phyloP scores from a whole-genome alignment of 2,329 filamentous ascomycete species.

The Apiospora malaysiana region DNA sequence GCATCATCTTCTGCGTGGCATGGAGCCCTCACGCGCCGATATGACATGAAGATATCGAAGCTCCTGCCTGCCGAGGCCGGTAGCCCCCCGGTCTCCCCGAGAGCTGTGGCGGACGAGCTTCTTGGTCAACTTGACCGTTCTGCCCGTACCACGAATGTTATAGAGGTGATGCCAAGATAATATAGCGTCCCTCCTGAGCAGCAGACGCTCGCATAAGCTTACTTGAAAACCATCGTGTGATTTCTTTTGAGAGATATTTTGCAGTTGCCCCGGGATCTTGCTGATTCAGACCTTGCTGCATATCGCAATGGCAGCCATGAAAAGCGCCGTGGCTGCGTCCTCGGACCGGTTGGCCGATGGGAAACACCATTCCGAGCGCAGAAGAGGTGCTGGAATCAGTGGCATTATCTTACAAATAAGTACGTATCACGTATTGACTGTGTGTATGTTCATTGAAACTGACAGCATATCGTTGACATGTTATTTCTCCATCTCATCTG shows the following conservation, averaged over 20 bases:
- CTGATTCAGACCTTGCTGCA: neutral
- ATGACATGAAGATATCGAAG: neutral
- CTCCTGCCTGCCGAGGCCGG: neutral
- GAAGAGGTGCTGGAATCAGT: neutral
- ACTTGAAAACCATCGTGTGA: neutral
- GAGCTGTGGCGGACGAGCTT: neutral
- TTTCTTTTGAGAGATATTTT: neutral
- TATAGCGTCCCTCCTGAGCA: neutral
- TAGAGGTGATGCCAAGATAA: neutral
- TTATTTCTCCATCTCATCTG: too few relatives aligned
- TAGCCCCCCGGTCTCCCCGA: too few relatives aligned
- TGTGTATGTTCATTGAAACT: too few relatives aligned
- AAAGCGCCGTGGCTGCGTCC: slow-evolving; percentile 1
- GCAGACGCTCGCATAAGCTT: neutral
- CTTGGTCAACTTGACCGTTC: neutral
- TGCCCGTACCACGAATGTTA: neutral
- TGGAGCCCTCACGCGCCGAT: neutral
- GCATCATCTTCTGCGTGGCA: neutral
- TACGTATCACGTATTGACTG: too few relatives aligned
- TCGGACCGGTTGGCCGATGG: neutral
- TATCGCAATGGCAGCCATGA: neutral
- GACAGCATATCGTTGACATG: too few relatives aligned
- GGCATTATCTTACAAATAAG: too few relatives aligned
- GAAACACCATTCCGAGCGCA: neutral
- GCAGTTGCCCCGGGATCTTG: neutral